These are phyloP conservation scores for Saccharomycopsis vini DNA, from an alignment of 805 yeast genomes.

Conservation along the genomic window DNA sequence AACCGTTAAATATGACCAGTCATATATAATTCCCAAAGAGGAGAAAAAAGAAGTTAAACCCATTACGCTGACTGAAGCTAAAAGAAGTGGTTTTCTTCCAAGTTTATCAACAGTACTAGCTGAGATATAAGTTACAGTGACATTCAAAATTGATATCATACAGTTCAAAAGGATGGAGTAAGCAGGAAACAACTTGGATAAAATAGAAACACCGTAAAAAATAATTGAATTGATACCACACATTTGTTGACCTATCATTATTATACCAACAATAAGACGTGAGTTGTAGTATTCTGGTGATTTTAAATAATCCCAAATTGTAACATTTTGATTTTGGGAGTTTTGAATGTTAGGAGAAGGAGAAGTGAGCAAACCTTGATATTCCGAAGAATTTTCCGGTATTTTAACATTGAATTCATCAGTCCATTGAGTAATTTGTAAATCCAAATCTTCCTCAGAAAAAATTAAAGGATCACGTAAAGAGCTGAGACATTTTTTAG, in stretches of 20 bases:
- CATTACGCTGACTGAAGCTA: slow-evolving; percentile 63
- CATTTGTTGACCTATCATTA: slow-evolving; percentile 80
- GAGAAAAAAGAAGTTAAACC: slow-evolving; percentile 53
- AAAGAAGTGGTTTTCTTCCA: slow-evolving; percentile 68
- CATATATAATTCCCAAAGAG: slow-evolving; percentile 52
- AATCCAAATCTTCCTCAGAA: slow-evolving; percentile 23
- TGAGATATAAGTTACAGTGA: slow-evolving; percentile 61
- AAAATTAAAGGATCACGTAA: slow-evolving; percentile 25
- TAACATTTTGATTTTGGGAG: not conserved
- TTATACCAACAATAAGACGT: slow-evolving; percentile 55
- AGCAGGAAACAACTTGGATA: slow-evolving; percentile 59
- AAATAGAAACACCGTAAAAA: slow-evolving; percentile 84
- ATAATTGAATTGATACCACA: slow-evolving; percentile 90
- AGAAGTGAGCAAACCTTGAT: not conserved
- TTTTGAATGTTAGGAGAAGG: not conserved
- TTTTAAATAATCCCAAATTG: slow-evolving; percentile 10
- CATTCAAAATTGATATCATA: slow-evolving; percentile 65
- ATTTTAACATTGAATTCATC: slow-evolving; percentile 6
- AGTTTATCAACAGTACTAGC: slow-evolving; percentile 66
- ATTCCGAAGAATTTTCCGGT: not conserved
- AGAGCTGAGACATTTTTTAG: slow-evolving; percentile 28
- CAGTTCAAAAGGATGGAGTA: slow-evolving; percentile 67
- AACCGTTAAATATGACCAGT: slow-evolving; percentile 43
- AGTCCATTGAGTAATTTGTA: slow-evolving; percentile 23
- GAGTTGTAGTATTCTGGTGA: slow-evolving; percentile 7